Percentiles rank a stretch among this genome's conserved stretches.
Conservation (phyloP, 495 filamentous ascomycete genomes). For the Aspergillus coremiiformis region DNA sequence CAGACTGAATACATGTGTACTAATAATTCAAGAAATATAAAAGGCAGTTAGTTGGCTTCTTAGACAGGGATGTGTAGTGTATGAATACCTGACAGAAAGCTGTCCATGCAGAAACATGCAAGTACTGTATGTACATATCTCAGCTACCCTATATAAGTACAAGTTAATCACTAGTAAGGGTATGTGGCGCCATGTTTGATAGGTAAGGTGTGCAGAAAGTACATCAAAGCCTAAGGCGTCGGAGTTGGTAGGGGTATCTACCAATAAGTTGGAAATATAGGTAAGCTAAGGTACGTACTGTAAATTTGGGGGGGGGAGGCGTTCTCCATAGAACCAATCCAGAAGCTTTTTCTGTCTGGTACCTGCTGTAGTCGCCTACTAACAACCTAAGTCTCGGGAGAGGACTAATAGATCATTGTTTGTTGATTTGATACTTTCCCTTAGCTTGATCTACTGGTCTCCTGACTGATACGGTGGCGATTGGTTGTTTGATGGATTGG, state of each 20-base stretch:
- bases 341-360: conserved; percentile 5
- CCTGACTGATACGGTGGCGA: conserved; percentile 10
- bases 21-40: not conserved
- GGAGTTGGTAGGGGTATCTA: not conserved
- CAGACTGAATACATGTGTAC: not conserved
- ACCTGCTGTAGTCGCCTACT: conserved; percentile 10
- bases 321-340: conserved; percentile 12
- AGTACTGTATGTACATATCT: not conserved
- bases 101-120: not conserved
- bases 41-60: not conserved
- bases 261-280: not conserved
- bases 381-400: conserved; percentile 12
- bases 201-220: not conserved
- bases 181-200: conserved; percentile 6
- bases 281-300: not conserved
- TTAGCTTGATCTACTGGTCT: conserved; percentile 8
- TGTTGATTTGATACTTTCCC: conserved; percentile 12
- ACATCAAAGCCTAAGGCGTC: not conserved
- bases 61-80: not conserved
- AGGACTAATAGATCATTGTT: conserved; percentile 11
- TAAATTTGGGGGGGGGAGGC: too few species aligned
- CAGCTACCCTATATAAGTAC: not conserved
- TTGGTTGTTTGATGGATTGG: not conserved
- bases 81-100: not conserved
- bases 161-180: not conserved